Conservation (phyloP, 192 early-diverging fungal genomes). For the Chytriomyces confervae region DNA sequence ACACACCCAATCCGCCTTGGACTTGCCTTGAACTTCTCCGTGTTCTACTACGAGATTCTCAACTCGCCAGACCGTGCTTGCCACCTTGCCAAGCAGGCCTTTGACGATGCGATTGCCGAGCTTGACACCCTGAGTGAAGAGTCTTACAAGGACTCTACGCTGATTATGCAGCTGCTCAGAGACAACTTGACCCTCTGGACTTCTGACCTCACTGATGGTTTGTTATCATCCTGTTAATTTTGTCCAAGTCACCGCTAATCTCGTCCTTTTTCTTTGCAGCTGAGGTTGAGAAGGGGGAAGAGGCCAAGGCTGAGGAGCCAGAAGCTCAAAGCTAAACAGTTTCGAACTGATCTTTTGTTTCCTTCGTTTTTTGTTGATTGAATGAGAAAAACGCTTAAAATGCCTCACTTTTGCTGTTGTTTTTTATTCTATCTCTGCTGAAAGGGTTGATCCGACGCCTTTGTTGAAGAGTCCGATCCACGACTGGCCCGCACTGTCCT, state of each 20-base stretch:
- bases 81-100: conserved; percentile 95
- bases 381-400: conserved; percentile 1
- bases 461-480: conserved; percentile 48
- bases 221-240: conserved; percentile 19
- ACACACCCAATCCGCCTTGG: conserved; percentile 99
- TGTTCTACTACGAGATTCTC: conserved; percentile 99
- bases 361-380: neutral
- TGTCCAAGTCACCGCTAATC: neutral
- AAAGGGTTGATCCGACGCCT: conserved; percentile 34
- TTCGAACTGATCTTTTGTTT: conserved; percentile 25
- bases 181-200: conserved; percentile 99
- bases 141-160: conserved; percentile 98
- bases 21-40: conserved; percentile 97
- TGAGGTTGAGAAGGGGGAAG: conserved; percentile 62
- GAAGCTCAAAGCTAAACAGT: conserved; percentile 55
- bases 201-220: conserved; percentile 92
- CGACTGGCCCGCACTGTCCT: conserved; percentile 28
- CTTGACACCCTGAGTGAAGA: conserved; percentile 98
- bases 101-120: conserved; percentile 99
- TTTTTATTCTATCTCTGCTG: conserved; percentile 34
- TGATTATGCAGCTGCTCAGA: conserved; percentile 99
- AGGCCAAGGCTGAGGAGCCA: conserved; percentile 59
- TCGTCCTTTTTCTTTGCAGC: conserved; percentile 34
- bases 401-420: neutral
- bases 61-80: conserved; percentile 98